Evolutionary conservation across 305 asterid genomes (phyloP), one percentile per base, ranked within the genome.

Genomic region (Vinca major): DNA sequence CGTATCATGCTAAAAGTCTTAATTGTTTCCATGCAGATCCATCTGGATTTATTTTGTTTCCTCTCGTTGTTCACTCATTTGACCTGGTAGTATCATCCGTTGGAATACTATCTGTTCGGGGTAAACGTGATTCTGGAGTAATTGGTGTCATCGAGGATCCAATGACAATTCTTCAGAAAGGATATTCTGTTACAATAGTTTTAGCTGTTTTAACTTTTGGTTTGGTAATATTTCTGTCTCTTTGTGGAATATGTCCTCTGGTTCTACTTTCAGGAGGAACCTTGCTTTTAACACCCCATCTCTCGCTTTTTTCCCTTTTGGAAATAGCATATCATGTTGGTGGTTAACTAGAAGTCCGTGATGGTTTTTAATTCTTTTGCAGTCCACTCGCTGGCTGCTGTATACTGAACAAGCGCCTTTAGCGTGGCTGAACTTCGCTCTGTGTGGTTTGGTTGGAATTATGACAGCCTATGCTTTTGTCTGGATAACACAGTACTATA

Each of bases 331-430:
- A 12, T 62, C 47, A 44, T 71, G 16, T 61, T 52, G 39, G 63
- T 20, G 20, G 11, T 33, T 33, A 41, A 50, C 26, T 51, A 73
- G 47, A 51, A 60, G 64, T 52, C 58, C 68, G 21, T 79, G 62
- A 77, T 74, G 55, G 40, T 52, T 68, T 44, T 58, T 67, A 17
- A 36, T 66, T 78, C 7, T 66, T 80, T 83, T 77, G 85, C 91
- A 94, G 98, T 94, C 98, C 56, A 89, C 99, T 16, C 95, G 97
- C 83, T 94, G 96, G 99, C 86, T 94, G 94, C 79, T 94, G 64
- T 91, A 94, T 73, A 94, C 99, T 4, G 99, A 94, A 77, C 95
- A 88, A 79, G 99, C 98, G 63, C 99, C 99, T 72, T 82, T 95
- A 76, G 98, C 99, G 37, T 94, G 99, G 99, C 68, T 94, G 72